Conservation (phyloP, 106 monocot species). For the Apostasia ramifera region DNA sequence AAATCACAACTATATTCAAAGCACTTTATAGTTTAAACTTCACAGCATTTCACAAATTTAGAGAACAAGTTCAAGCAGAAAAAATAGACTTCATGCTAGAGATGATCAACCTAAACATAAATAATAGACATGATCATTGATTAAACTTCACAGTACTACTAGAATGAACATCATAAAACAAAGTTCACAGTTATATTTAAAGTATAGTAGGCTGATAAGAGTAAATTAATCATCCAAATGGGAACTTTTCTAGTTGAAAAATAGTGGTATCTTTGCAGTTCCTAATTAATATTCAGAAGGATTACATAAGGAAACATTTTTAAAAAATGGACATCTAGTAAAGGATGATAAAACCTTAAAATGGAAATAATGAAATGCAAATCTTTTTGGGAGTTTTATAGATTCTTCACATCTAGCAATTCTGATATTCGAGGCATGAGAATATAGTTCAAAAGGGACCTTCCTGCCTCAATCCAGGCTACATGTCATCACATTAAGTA, state of each 20-base stretch:
- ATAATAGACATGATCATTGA: too few relatives aligned
- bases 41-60: too few relatives aligned
- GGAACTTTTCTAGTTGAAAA: conserved; percentile 56
- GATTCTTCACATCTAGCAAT: conserved; percentile 94
- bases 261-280: conserved; percentile 33
- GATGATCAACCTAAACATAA: too few relatives aligned
- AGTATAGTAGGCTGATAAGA: too few relatives aligned
- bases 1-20: too few relatives aligned
- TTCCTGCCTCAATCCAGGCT: conserved; percentile 92
- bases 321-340: not conserved
- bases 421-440: conserved; percentile 95
- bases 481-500: conserved; percentile 95
- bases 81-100: too few relatives aligned
- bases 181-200: too few relatives aligned
- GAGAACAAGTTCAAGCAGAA: too few relatives aligned
- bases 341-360: too few relatives aligned
- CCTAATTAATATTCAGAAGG: conserved; percentile 51
- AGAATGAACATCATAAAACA: too few relatives aligned
- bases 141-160: too few relatives aligned
- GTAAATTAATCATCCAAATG: conserved; percentile 6
- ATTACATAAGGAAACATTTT: not conserved
- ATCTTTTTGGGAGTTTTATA: conserved; percentile 90
- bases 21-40: too few relatives aligned
- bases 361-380: not conserved
- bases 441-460: conserved; percentile 77